These are phyloP conservation scores for Tanacetum coccineum DNA, from an alignment of 129 eudicot species.

Conservation along the genomic window DNA sequence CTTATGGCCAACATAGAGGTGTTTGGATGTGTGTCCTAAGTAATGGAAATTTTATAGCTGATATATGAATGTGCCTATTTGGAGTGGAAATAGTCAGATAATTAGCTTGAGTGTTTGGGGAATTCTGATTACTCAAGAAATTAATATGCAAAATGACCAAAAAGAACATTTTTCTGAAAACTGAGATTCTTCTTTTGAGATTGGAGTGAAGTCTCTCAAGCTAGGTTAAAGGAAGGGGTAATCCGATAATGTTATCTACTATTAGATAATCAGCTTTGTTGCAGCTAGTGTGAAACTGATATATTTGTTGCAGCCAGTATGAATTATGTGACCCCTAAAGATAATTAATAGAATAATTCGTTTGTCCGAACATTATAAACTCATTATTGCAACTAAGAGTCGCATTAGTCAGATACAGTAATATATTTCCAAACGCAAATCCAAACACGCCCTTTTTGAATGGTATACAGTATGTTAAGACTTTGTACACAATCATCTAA, in stretches of 20 bases:
- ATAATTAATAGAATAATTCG: not conserved
- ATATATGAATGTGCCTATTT: not conserved
- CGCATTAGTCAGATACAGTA: not conserved
- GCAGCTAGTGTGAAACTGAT: constrained; percentile 11
- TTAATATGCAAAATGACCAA: not conserved
- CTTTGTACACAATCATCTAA: constrained; percentile 7
- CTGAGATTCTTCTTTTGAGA: not conserved
- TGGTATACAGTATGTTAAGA: not conserved
- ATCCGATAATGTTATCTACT: not conserved
- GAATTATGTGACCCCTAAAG: constrained; percentile 9
- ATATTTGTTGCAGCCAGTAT: constrained; percentile 6
- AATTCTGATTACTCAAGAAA: not conserved
- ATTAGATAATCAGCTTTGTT: constrained; percentile 8
- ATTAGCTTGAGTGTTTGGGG: not conserved
- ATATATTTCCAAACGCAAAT: not conserved
- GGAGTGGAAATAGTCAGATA: not conserved
- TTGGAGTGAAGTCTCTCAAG: no score
- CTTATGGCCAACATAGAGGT: not conserved
- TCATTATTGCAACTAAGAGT: not conserved
- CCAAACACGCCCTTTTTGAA: not conserved
- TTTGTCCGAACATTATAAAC: not conserved
- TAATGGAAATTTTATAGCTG: not conserved
- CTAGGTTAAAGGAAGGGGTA: not conserved
- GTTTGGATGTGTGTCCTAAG: not conserved
- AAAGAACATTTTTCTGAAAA: not conserved